These are phyloP conservation scores for Linnemannia exigua DNA, from an alignment of 192 early-diverging fungal genomes.

Conservation along the genomic window DNA sequence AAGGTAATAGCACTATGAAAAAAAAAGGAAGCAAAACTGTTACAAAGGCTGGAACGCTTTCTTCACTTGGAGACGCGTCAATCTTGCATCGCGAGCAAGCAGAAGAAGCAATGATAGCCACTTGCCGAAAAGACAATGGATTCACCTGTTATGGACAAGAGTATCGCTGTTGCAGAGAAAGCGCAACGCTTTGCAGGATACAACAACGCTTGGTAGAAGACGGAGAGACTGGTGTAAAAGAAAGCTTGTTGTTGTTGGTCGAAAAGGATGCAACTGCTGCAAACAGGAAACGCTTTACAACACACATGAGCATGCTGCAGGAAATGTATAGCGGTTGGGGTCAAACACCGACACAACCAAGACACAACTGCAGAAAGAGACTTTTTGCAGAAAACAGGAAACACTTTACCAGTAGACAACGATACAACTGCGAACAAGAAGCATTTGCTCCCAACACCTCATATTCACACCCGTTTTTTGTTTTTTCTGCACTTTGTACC, in stretches of 20 bases:
- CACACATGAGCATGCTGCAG: too few species aligned
- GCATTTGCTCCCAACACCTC: not conserved
- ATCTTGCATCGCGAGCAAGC: not conserved
- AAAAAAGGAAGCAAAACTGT: not conserved
- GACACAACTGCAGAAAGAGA: too few species aligned
- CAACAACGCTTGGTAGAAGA: too few species aligned
- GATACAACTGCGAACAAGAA: not conserved
- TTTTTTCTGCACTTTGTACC: not conserved
- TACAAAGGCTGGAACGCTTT: not conserved
- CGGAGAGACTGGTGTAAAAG: too few species aligned
- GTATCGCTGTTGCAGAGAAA: too few species aligned
- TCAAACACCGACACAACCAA: too few species aligned
- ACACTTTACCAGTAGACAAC: not conserved
- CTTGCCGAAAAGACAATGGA: not conserved
- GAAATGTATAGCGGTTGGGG: too few species aligned
- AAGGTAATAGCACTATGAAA: constrained; percentile 77
- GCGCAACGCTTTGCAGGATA: too few species aligned
- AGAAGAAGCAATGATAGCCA: too few species aligned
- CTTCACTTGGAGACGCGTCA: not conserved
- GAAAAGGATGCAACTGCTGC: too few species aligned
- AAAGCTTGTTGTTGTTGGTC: too few species aligned
- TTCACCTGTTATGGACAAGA: not conserved
- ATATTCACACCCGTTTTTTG: not conserved
- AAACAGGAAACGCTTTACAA: not conserved
- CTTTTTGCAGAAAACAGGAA: not conserved